Evolutionary conservation across 805 yeast species (phyloP), one percentile per base, ranked within the genome.

Genomic region (Candida sanyiensis): DNA sequence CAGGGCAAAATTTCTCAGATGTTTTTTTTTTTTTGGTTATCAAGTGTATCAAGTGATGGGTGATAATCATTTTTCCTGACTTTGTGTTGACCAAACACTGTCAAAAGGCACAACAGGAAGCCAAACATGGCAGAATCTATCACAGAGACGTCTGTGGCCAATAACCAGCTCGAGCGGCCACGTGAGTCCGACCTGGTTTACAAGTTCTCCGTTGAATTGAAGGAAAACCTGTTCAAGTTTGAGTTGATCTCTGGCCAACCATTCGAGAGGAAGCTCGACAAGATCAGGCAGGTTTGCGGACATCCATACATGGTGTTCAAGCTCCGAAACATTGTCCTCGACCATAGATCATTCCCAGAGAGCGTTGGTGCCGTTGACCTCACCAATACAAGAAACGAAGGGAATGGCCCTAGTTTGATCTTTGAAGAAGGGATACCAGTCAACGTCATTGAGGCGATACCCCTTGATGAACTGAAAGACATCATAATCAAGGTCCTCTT

Each of bases 11-110:
- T 22, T 8, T 22, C 8, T 22, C 25, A 22, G 8, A 22, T 8
- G 8, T 10, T 12, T 7, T 27, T 27, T 27, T 27, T 29, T 29
- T 29, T 29, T 29, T 31, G n/a, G 34, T 5, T 31, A 31, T 31
- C 34, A 31, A 31, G 26, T 31, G 34, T 31, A 31, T 31, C 34
- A 31, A 31, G 26, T 31, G 34, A 31, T 31, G 34, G 30, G 17
- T 27, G n/a, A 27, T 27, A 15, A 27, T 27, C 17, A 27, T 12
- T n/a, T n/a, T n/a, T n/a, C n/a, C n/a, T n/a, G n/a, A n/a, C n/a
- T n/a, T n/a, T n/a, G n/a, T n/a, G n/a, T n/a, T n/a, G n/a, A n/a
- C n/a, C n/a, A n/a, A n/a, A n/a, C n/a, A n/a, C n/a, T n/a, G n/a
- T n/a, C n/a, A n/a, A n/a, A n/a, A n/a, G n/a, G n/a, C n/a, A n/a